Evolutionary conservation across 768 basidiomycete genomes (phyloP).

Genomic region (Hortiboletus flavorubellus): DNA sequence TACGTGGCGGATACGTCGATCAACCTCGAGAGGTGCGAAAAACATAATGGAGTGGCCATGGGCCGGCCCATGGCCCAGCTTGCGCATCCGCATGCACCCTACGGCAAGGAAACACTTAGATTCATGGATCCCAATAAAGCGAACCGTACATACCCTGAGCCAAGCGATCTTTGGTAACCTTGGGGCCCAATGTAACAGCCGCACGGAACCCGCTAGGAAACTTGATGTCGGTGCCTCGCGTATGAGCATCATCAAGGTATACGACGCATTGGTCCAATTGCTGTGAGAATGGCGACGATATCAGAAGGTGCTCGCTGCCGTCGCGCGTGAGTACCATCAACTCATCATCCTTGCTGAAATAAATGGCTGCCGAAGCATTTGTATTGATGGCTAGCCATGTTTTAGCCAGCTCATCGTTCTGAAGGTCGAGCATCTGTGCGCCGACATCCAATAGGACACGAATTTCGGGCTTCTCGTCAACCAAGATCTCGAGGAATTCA

Average conservation of each 20-base stretch:
- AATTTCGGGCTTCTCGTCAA: conserved; percentile 36
- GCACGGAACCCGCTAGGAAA: conserved; percentile 15
- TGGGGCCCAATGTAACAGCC: conserved; percentile 14
- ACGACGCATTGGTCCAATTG: conserved; percentile 33
- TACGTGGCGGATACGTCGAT: conserved; percentile 34
- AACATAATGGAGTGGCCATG: conserved; percentile 46
- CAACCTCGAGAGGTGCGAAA: conserved; percentile 47
- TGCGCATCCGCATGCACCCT: conserved; percentile 58
- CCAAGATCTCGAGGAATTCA: conserved; percentile 30
- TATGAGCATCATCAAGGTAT: conserved; percentile 19
- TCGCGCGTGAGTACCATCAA: conserved; percentile 32
- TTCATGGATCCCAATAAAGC: not conserved
- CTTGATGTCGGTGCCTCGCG: conserved; percentile 19
- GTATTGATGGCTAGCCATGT: conserved; percentile 37
- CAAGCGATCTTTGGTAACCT: conserved; percentile 18
- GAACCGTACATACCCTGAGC: conserved; percentile 8
- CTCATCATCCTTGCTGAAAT: conserved; percentile 34
- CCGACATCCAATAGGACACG: conserved; percentile 53
- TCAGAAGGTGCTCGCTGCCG: conserved; percentile 25
- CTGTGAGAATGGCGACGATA: conserved; percentile 32
- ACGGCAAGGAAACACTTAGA: conserved; percentile 4
- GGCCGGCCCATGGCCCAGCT: conserved; percentile 45
- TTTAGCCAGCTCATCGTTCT: conserved; percentile 39
- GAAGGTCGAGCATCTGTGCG: conserved; percentile 52
- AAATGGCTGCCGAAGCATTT: conserved; percentile 28